phyloP scores from a whole-genome alignment of 768 basidiomycete genomes.

The Boletus vermiculosoides region DNA sequence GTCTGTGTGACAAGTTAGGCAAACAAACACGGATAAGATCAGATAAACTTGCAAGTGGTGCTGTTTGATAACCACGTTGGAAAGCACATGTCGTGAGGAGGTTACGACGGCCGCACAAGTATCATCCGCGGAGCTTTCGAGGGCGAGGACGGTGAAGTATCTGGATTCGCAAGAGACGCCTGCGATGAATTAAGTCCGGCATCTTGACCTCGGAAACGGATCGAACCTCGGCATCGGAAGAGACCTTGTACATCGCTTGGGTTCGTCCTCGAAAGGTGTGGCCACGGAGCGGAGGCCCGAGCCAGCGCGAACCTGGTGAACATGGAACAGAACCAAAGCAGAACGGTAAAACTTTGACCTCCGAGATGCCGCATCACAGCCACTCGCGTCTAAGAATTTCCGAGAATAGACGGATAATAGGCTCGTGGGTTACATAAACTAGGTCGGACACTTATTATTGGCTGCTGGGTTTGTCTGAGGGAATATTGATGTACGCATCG shows the following conservation, averaged over 20 bases:
- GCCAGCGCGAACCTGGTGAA: background rate
- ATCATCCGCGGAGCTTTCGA: conserved; percentile 93
- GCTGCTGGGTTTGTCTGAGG: no score
- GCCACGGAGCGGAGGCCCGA: background rate
- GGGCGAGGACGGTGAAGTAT: conserved; percentile 58
- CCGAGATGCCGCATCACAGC: no score
- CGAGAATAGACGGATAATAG: no score
- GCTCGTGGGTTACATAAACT: no score
- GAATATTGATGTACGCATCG: no score
- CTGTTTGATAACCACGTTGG: conserved; percentile 88
- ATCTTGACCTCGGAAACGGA: background rate
- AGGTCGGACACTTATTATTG: no score
- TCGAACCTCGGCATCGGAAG: background rate
- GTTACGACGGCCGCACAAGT: conserved; percentile 87
- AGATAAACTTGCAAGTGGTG: conserved; percentile 49
- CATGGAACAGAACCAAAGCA: conserved; percentile 5
- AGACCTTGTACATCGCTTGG: background rate
- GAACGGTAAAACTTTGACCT: no score
- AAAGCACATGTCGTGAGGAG: conserved; percentile 64
- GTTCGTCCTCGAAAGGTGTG: background rate
- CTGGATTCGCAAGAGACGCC: background rate
- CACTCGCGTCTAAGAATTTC: no score
- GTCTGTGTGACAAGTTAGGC: conserved; percentile 9
- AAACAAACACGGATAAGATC: background rate
- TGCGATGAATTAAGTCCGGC: background rate